Conservation (phyloP, 805 yeast genomes). For the Metschnikowia bowlesiae region DNA sequence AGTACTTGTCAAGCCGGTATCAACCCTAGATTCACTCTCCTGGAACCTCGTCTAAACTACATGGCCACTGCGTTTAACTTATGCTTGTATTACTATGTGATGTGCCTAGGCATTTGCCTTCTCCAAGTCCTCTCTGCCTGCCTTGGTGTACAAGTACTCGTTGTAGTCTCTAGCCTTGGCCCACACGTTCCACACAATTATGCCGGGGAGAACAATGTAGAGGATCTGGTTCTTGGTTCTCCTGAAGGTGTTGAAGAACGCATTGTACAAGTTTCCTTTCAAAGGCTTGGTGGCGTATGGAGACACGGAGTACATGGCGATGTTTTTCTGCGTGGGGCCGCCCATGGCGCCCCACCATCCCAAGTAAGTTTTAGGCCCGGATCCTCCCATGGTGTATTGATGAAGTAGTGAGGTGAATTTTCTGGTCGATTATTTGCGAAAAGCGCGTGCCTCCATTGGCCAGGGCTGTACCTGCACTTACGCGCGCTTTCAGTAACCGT, state of each 20-base stretch:
- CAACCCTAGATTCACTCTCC: too few species aligned
- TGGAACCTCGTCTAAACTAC: too few species aligned
- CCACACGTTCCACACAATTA: constrained; percentile 84
- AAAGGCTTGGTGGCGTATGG: constrained; percentile 92
- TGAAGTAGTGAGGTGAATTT: neutral
- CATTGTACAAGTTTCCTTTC: constrained; percentile 78
- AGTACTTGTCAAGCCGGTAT: too few species aligned
- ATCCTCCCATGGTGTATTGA: constrained; percentile 52
- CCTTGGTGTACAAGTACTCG: constrained; percentile 93
- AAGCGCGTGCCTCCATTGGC: constrained; percentile 16
- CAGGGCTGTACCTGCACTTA: constrained; percentile 2
- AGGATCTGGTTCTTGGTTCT: constrained; percentile 84
- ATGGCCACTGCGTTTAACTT: too few species aligned
- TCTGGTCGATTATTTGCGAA: constrained; percentile 8
- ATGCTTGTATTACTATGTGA: constrained; percentile 6
- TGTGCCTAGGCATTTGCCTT: constrained; percentile 43
- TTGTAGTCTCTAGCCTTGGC: constrained; percentile 83
- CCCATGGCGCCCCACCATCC: constrained; percentile 97
- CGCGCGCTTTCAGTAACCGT: constrained; percentile 2
- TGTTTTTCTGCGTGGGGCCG: constrained; percentile 79
- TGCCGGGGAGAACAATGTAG: constrained; percentile 72
- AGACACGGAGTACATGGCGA: constrained; percentile 84
- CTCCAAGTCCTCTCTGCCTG: constrained; percentile 92
- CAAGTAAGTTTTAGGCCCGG: constrained; percentile 73
- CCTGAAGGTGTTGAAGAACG: constrained; percentile 90